Base-by-base conservation (phyloP, 2,329 filamentous ascomycete genomes). In the Phoma sp. region DNA sequence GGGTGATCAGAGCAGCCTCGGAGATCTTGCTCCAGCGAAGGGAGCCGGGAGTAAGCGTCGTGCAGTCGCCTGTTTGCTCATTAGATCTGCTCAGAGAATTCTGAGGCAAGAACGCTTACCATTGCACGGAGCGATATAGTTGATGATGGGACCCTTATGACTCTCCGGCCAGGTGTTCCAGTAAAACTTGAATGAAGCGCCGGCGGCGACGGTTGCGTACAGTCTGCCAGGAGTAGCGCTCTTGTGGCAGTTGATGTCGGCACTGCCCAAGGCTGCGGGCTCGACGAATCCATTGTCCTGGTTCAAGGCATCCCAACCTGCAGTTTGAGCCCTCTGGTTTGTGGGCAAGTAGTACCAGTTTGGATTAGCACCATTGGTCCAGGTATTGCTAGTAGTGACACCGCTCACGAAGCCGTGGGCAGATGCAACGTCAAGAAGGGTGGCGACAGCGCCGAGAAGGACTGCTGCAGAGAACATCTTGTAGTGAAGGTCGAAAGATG, bases 161-260 rank as follows among this genome's bases (percentile, higher is more conserved):
- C 59, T 65, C 2, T 69, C 69, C 0, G 73, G 69, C 71, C 71
- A 74, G 1, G 69, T 72, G 60, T 59, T 75, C 74, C 73, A 76
- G 28, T 62, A 56, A 40, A 77, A 70, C 7, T 66, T 55, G 12
- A 76, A 51, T 4, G 57, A 62, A 7, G 70, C 63, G 14, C 75
- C 75, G 2, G 75, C 67, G 2, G 72, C 71, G 15, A 68, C 73
- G 12, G 58, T 66, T 32, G 68, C 68, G 57, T 74, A 74, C 15
- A 65, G 57, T 29, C 67, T 57, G 21, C 68, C 73, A 2, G 73
- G 64, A 0, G 64, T 72, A 7, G 72, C 70, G 47, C 64, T 69
- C 68, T 76, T 76, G 65, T 77, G 75, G 66, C 75, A 77, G 61
- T 67, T 70, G 45, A 76, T 68, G 42, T 76, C 66, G 26, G 53